Conservation (phyloP, 176 grass and related monocot genomes). For the Rhipidocladum racemiflorum region DNA sequence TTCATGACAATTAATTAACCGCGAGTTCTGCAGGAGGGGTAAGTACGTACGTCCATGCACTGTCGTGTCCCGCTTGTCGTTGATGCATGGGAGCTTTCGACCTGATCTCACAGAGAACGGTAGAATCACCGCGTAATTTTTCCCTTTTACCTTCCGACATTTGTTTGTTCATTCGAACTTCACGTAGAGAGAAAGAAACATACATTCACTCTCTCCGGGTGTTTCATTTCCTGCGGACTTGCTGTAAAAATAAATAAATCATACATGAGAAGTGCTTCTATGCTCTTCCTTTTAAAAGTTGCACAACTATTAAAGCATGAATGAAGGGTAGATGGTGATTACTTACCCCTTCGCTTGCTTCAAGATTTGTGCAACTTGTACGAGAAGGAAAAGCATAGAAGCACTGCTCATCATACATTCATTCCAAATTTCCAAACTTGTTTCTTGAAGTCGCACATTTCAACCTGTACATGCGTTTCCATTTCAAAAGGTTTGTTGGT, state of each 20-base stretch:
- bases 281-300: too few relatives aligned
- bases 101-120: neutral
- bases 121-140: neutral
- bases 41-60: neutral
- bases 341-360: too few relatives aligned
- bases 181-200: neutral
- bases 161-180: neutral
- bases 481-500: neutral
- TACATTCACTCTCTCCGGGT: neutral
- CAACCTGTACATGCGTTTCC: neutral
- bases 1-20: neutral
- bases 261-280: too few relatives aligned
- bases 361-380: too few relatives aligned
- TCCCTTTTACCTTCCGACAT: neutral
- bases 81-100: neutral
- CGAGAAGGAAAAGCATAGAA: too few relatives aligned
- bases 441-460: neutral
- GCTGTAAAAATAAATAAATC: too few relatives aligned
- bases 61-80: slow-evolving; percentile 36
- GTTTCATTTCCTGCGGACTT: neutral
- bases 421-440: too few relatives aligned
- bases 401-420: too few relatives aligned
- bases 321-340: too few relatives aligned
- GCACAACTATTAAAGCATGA: too few relatives aligned
- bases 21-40: neutral